Percentiles rank a stretch among this genome's conserved stretches.
Evolutionary conservation across 345 rosid species (phyloP).

Genomic region (Populus ilicifolia): DNA sequence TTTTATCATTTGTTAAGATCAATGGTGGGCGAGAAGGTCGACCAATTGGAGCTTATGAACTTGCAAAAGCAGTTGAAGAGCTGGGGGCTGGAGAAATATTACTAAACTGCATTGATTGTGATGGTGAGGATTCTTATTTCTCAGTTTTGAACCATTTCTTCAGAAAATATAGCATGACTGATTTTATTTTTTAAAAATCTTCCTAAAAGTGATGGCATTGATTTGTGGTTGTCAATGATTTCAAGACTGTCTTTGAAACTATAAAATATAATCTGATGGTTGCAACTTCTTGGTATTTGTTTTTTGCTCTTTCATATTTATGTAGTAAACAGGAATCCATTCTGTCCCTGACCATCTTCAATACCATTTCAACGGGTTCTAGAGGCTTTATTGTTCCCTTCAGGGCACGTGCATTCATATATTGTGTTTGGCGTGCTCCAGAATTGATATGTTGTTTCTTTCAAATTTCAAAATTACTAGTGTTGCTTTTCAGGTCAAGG

Average conservation of each 20-base stretch:
- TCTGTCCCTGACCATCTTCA: too few species aligned
- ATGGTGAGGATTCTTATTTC: conserved; percentile 44
- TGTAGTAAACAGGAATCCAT: neutral
- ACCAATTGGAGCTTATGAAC: conserved; percentile 95
- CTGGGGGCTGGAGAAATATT: conserved; percentile 96
- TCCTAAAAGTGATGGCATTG: neutral
- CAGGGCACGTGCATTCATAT: neutral
- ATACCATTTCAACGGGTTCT: neutral
- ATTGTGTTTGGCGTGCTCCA: neutral
- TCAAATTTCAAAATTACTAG: neutral
- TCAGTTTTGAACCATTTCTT: neutral
- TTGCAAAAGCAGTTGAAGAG: conserved; percentile 91
- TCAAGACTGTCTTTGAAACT: neutral
- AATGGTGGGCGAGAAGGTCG: conserved; percentile 97
- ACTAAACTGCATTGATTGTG: conserved; percentile 94
- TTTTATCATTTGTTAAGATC: conserved; percentile 42
- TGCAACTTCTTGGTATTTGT: too few species aligned
- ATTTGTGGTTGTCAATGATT: neutral
- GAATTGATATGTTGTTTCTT: neutral
- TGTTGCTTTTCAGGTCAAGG: conserved; percentile 73
- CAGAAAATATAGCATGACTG: neutral
- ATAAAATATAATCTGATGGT: neutral
- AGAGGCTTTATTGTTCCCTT: neutral
- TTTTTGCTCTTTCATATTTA: neutral
- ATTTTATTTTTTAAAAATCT: neutral